Evolutionary conservation across 2,329 filamentous ascomycete species (phyloP).

Genomic region (Juglanconis juglandina): DNA sequence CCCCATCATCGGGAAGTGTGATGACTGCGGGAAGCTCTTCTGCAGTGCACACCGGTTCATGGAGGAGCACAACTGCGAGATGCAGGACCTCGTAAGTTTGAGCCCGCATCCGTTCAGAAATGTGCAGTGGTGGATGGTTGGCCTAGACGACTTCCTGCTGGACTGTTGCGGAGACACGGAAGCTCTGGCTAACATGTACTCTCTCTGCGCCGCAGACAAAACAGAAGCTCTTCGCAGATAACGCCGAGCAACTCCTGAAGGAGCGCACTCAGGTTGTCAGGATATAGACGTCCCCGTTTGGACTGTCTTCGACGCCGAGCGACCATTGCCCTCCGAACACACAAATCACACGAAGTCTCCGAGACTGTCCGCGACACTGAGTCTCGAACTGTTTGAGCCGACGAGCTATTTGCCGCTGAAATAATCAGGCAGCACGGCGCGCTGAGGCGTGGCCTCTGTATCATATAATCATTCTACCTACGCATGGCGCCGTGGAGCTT

Average conservation of each 20-base stretch:
- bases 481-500: neutral
- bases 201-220: constrained; percentile 63
- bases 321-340: neutral
- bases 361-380: neutral
- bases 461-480: neutral
- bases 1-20: constrained; percentile 93
- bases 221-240: constrained; percentile 92
- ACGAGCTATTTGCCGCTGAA: neutral
- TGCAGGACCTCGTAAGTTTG: constrained; percentile 75
- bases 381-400: neutral
- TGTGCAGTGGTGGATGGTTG: constrained; percentile 40
- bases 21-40: constrained; percentile 90
- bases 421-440: neutral
- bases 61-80: constrained; percentile 90
- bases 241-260: constrained; percentile 85
- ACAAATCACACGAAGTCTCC: neutral
- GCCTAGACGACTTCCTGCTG: constrained; percentile 33
- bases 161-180: constrained; percentile 22
- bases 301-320: neutral
- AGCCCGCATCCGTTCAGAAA: constrained; percentile 19
- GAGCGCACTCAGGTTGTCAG: constrained; percentile 94
- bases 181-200: constrained; percentile 8
- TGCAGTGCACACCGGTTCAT: constrained; percentile 92
- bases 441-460: neutral
- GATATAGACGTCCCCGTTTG: constrained; percentile 18